Percentiles rank a stretch among this genome's conserved stretches.
phyloP scores from a whole-genome alignment of 768 basidiomycete species.

The Phaeolepiota aurea region DNA sequence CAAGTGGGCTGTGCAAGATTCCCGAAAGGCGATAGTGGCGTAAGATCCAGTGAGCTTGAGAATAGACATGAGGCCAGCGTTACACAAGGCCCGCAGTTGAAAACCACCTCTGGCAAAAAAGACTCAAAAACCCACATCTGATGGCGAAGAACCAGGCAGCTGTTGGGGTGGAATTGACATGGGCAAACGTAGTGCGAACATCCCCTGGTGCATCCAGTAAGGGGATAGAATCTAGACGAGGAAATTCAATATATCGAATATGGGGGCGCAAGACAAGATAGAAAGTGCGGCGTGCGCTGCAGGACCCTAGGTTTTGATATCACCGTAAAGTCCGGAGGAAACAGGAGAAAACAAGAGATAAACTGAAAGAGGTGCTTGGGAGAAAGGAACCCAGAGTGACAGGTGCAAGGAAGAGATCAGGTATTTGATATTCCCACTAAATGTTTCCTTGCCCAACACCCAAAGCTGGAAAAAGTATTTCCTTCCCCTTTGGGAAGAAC shows the following conservation, averaged over 20 bases:
- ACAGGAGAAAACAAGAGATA: not conserved
- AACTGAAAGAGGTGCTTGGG: not conserved
- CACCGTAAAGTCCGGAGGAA: not conserved
- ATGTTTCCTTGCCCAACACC: not conserved
- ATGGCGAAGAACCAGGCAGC: conserved; percentile 8
- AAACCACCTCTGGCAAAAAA: conserved; percentile 28
- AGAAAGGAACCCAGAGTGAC: not conserved
- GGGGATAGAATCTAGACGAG: not conserved
- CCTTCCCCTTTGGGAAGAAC: not conserved
- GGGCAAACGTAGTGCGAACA: not conserved
- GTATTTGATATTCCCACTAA: not conserved
- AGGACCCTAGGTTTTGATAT: too few species aligned
- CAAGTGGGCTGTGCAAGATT: conserved; percentile 1
- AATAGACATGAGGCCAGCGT: conserved; percentile 17
- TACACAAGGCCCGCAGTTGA: conserved; percentile 10
- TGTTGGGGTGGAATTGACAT: not conserved
- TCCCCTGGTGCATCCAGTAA: not conserved
- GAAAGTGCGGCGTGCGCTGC: too few species aligned
- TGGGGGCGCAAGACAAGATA: not conserved
- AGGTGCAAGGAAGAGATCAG: not conserved
- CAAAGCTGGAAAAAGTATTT: not conserved
- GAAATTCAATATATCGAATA: not conserved
- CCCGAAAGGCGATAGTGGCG: conserved; percentile 3
- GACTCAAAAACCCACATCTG: conserved; percentile 16
- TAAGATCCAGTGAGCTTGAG: not conserved